These are phyloP conservation scores for Saccharum hybrid DNA, from an alignment of 202 grass and related monocot genomes.

Conservation along the genomic window DNA sequence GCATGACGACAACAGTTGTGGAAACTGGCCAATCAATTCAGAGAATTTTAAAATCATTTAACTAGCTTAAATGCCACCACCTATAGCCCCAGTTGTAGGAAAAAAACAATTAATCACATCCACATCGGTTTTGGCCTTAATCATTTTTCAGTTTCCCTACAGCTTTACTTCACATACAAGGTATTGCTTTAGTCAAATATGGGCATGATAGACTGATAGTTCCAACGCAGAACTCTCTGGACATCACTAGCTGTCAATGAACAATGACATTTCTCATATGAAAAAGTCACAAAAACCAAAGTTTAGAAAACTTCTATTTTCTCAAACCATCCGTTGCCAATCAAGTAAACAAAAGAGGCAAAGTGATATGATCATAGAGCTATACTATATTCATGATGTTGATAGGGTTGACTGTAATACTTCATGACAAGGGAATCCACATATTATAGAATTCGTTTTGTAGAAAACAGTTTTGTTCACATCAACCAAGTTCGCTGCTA, in stretches of 20 bases:
- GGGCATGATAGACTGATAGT: not conserved
- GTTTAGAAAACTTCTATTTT: slow-evolving; percentile 23
- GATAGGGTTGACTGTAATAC: slow-evolving; percentile 31
- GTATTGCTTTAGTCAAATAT: slow-evolving; percentile 35
- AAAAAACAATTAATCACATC: slow-evolving; percentile 49
- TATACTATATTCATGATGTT: slow-evolving; percentile 23
- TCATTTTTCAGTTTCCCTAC: slow-evolving; percentile 28
- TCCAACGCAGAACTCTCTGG: slow-evolving; percentile 31
- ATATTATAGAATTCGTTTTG: not conserved
- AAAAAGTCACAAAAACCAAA: slow-evolving; percentile 43
- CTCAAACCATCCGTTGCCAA: not conserved
- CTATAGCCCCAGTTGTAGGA: not conserved
- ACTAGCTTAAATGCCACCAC: slow-evolving; percentile 25
- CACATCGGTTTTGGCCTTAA: slow-evolving; percentile 31
- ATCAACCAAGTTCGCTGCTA: not conserved
- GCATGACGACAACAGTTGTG: not conserved
- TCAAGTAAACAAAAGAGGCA: slow-evolving; percentile 32
- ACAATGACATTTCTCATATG: slow-evolving; percentile 21
- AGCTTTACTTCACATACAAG: slow-evolving; percentile 39
- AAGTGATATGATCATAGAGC: slow-evolving; percentile 35
- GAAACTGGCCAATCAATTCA: slow-evolving; percentile 39
- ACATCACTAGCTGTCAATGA: slow-evolving; percentile 40
- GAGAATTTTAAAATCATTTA: slow-evolving; percentile 17
- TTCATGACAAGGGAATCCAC: slow-evolving; percentile 9
- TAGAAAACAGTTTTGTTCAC: not conserved